Base-by-base conservation (phyloP, 2,329 filamentous ascomycete genomes). In the Neoscytalidium dimidiatum region DNA sequence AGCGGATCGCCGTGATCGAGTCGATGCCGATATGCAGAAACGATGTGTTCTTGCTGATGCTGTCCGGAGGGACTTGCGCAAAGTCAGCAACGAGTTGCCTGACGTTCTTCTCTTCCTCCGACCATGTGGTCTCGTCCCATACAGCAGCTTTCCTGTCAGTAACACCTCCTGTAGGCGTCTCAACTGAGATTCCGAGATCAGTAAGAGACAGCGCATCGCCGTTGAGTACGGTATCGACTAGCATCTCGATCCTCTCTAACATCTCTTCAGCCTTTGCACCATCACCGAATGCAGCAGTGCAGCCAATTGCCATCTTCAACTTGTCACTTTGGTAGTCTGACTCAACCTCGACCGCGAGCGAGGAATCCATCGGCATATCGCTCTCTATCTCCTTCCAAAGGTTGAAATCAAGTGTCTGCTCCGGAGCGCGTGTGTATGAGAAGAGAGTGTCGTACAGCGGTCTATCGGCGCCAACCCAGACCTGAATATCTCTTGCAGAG, bases 371-470 rank as follows among this genome's bases (percentile, higher is more conserved):
- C 1, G 74, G 69, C 74, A 78, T 77, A 9, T 73, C 67, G 56
- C 71, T 75, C 7, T 76, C 73, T 3, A 76, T 23, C 26, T 76
- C 72, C 11, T 52, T 65, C 75, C 75, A 77, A 2, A 77, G 44
- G 64, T 63, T 7, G 71, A 66, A 7, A 44, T 61, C 3, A 51
- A 43, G 7, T 63, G 43, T 29, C 69, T 43, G 3, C 65, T 66
- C 17, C 65, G 66, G 33, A 11, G 46, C 31, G 21, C 69, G 70
- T 7, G 73, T 71, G 53, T 70, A 78, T 0, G 76, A 77, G 67
- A 78, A 75, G 1, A 78, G 69, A 26, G 70, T 72, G 56, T 78
- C 74, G 56, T 78, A 78, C 1, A 78, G 67, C 14, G 75, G 72
- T 0, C 61, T 65, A 21, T 75, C 70, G 6, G 71, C 74, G 19